Conservation (phyloP, 257 asterid species). For the Osmanthus fragrans region DNA sequence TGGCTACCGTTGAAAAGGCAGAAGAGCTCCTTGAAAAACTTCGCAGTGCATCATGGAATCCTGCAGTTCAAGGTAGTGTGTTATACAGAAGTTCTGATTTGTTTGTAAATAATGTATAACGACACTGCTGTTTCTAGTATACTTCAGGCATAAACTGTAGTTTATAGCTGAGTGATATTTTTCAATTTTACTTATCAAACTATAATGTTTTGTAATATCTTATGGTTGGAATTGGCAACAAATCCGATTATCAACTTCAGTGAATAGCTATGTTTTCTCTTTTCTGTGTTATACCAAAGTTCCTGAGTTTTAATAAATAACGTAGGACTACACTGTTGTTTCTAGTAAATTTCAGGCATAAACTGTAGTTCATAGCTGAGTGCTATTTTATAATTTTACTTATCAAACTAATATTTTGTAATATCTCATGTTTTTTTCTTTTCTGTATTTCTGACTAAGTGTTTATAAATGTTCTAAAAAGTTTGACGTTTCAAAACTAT, state of each 20-base stretch:
- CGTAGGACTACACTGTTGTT: not conserved
- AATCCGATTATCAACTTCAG: constrained; percentile 5
- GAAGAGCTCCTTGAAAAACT: constrained; percentile 51
- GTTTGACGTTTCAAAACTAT: not conserved
- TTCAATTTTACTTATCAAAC: constrained; percentile 1
- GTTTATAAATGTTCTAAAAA: not conserved
- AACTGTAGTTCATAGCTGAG: constrained; percentile 8
- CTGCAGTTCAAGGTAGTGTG: constrained; percentile 35
- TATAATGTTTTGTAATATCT: not conserved
- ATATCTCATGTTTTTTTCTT: no score
- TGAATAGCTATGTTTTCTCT: not conserved
- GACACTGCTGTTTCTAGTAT: not conserved
- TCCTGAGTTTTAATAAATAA: not conserved
- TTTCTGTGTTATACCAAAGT: not conserved
- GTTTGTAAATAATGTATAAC: not conserved
- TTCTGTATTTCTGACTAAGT: constrained; percentile 1
- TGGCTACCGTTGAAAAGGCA: constrained; percentile 65
- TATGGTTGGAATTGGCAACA: not conserved
- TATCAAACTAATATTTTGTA: no score
- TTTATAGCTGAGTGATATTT: constrained; percentile 10
- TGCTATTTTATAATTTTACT: constrained; percentile 8
- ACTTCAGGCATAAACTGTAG: not conserved
- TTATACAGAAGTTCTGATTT: not conserved
- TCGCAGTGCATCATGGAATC: constrained; percentile 42
- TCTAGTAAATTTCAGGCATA: not conserved